Base-by-base conservation (phyloP, 1,139 yeast species). In the Kodamaea plutei region DNA sequence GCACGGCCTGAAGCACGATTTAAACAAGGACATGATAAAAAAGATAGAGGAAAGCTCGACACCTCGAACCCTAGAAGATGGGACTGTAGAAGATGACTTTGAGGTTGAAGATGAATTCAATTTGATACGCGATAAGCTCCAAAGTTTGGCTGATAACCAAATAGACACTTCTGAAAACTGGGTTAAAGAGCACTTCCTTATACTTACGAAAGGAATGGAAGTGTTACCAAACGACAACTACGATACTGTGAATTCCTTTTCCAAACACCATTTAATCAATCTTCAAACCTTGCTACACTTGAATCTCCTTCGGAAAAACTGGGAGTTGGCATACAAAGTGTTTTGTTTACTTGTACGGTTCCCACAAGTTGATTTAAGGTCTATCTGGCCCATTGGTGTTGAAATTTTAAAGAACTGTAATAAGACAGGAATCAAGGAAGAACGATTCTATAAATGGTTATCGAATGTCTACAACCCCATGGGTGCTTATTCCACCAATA, bases 371-470 rank as follows among this genome's bases (percentile, higher is more conserved):
- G 84, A 79, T 48, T 47, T 78, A 2, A 56, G 76, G 36, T 55
- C 69, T 2, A 50, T 79, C 7, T 79, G 87, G 85, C 73, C 80
- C 1, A 28, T 77, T 2, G 85, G 83, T 0, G 54, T 76, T 3
- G 69, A 64, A 29, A 61, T 72, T 7, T 40, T 73, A 10, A 25
- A 28, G 15, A 29, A 31, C 20, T 29, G 21, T 20, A 24, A 25
- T 25, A 18, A 11, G 17, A 20, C 25, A 2, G 26, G 31, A 7
- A 9, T 18, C 28, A 53, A 52, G 28, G 51, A 54, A n/a, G 64
- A 59, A 15, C 46, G 43, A 35, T 64, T 64, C 37, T 63, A 58
- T 35, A 56, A 52, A 10, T 64, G 67, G 64, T 41, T 64, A 14
- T 38, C 55, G 4, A 51, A 66, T 2, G 60, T 56, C 29, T 59